Base-by-base conservation (phyloP, 2,329 filamentous ascomycete species). In the Emydomyces testavorans region DNA sequence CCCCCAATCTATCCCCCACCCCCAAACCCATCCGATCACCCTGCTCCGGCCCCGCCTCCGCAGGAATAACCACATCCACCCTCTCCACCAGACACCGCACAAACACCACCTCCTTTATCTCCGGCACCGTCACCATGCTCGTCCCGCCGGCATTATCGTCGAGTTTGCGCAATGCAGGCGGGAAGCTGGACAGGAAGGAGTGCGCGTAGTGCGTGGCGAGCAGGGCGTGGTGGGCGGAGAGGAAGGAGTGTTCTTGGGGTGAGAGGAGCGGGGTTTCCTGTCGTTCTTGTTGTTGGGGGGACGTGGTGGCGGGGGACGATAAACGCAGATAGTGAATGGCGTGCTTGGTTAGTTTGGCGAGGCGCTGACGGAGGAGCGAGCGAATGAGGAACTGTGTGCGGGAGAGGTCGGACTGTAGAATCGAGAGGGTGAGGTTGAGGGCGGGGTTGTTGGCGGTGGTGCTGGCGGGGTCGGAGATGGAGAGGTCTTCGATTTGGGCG, bases 321-420 rank as follows among this genome's bases (percentile, higher is more conserved):
- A 58, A 55, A 35, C 62, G 60, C 11, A 65, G 58, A 52, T 69
- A 68, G 56, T 65, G 58, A 62, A 86, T 85, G 49, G 64, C 65
- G 56, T 66, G 59, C 50, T 64, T 65, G 24, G 67, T 66, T 49
- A 71, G 59, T 76, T 98, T 96, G 46, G 85, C 79, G 49, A 96
- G 80, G n/a, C 92, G 76, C 7, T 85, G 81, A 46, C 93, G 77
- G 48, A 98, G 67, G 55, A 90, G 83, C 54, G 84, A 83, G 52
- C 92, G 77, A 15, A 96, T 77, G 18, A 98, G 74, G 61, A 88
- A 98, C 69, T 94, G 94, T 68, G 85, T 93, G 38, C 92, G 76
- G 64, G 95, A 89, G 47, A 98, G 77, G 69, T 98, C 92, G 5
- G 93, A 96, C 71, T 98, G 92, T 47, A 95, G 81, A 53, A 98